phyloP scores from a whole-genome alignment of 805 yeast genomes.

The Ogataea salicorniae region DNA sequence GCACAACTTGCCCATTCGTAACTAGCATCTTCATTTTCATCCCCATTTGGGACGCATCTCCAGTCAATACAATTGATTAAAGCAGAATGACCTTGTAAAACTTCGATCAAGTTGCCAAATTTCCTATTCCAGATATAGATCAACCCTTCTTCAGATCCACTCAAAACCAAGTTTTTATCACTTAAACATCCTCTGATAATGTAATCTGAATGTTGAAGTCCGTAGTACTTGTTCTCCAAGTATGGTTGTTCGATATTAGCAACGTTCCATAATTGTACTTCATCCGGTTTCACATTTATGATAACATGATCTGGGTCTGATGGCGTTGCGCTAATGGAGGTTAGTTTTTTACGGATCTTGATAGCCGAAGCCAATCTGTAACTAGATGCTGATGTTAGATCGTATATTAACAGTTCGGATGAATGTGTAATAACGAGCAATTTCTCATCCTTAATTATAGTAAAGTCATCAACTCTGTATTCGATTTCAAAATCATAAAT shows the following conservation, averaged over 20 bases:
- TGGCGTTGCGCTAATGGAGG: conserved; percentile 56
- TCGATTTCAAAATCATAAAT: conserved; percentile 21
- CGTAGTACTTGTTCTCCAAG: conserved; percentile 58
- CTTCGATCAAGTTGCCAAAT: conserved; percentile 60
- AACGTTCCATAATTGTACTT: conserved; percentile 78
- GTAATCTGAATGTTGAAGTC: conserved; percentile 65
- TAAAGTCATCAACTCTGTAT: conserved; percentile 60
- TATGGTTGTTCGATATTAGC: conserved; percentile 38
- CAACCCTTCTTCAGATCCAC: conserved; percentile 80
- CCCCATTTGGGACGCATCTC: conserved; percentile 33
- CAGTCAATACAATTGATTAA: conserved; percentile 77
- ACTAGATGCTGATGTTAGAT: conserved; percentile 28
- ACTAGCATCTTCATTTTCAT: conserved; percentile 23
- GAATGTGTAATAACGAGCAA: conserved; percentile 61
- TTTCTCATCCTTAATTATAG: conserved; percentile 60
- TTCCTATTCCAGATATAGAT: conserved; percentile 74
- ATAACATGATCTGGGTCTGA: conserved; percentile 48
- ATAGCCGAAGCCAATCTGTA: conserved; percentile 32
- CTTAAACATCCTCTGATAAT: conserved; percentile 79
- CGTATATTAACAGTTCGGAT: conserved; percentile 56
- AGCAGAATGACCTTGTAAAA: conserved; percentile 58
- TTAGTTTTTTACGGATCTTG: conserved; percentile 51
- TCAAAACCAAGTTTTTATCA: conserved; percentile 62
- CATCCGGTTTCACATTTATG: conserved; percentile 67
- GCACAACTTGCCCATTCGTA: conserved; percentile 70